Conservation (phyloP, 768 basidiomycete species). For the Suillus subalutaceus region DNA sequence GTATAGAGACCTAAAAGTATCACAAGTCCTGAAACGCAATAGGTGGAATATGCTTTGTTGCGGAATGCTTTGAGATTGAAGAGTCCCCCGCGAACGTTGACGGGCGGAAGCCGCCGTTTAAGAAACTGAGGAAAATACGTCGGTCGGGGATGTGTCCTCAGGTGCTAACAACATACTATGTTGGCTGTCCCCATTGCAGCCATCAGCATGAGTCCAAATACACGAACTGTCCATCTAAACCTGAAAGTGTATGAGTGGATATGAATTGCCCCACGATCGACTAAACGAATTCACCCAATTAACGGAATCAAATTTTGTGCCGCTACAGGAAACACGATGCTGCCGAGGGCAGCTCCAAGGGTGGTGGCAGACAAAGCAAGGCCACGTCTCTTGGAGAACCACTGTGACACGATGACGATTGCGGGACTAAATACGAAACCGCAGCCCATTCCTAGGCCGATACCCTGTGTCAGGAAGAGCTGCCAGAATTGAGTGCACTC, state of each 20-base stretch:
- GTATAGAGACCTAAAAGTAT: constrained; percentile 74
- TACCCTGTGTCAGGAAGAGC: constrained; percentile 73
- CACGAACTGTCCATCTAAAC: constrained; percentile 77
- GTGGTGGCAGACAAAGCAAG: constrained; percentile 65
- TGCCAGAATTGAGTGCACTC: constrained; percentile 80
- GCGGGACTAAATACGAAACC: constrained; percentile 69
- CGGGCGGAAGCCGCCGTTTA: constrained; percentile 56
- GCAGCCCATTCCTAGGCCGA: constrained; percentile 61
- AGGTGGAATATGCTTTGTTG: constrained; percentile 52
- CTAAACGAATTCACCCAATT: constrained; percentile 59
- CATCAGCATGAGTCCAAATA: constrained; percentile 65
- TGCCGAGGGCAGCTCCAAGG: constrained; percentile 68
- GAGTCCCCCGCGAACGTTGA: constrained; percentile 55
- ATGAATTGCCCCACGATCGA: neutral
- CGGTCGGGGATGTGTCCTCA: too few relatives aligned
- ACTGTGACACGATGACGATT: constrained; percentile 64
- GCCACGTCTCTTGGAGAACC: constrained; percentile 63
- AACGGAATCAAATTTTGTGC: constrained; percentile 54
- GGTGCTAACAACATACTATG: constrained; percentile 41
- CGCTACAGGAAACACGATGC: constrained; percentile 66
- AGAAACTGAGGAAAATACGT: constrained; percentile 20
- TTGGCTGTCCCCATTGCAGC: constrained; percentile 55
- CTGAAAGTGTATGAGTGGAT: constrained; percentile 34
- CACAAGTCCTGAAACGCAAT: constrained; percentile 57
- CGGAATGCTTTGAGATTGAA: constrained; percentile 56